Evolutionary conservation across 1,139 yeast species (phyloP).

Genomic region (Diutina pseudorugosa): DNA sequence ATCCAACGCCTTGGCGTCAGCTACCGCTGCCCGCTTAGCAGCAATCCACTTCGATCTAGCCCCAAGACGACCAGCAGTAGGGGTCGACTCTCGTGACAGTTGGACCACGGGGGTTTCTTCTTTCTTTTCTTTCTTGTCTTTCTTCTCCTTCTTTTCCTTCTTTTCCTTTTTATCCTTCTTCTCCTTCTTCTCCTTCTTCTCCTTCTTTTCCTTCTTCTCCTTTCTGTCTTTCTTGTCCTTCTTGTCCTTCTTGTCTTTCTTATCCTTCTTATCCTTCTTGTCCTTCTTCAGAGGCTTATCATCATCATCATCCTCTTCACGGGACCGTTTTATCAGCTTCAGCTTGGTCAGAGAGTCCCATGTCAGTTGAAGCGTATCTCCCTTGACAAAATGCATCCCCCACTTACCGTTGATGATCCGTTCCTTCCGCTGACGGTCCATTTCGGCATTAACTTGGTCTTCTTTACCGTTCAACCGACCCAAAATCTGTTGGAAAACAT

Average conservation of each 20-base stretch:
- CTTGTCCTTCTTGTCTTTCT: constrained; percentile 13
- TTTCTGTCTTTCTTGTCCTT: constrained; percentile 15
- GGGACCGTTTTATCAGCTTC: constrained; percentile 8
- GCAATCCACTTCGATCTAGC: constrained; percentile 78
- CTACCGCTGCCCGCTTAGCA: constrained; percentile 82
- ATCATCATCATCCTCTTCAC: constrained; percentile 19
- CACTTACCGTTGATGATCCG: constrained; percentile 64
- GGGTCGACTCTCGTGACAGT: constrained; percentile 8
- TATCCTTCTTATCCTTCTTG: constrained; percentile 13
- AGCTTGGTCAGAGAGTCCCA: constrained; percentile 50
- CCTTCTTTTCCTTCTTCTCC: constrained; percentile 18
- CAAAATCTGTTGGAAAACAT: constrained; percentile 80
- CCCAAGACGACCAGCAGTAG: constrained; percentile 52
- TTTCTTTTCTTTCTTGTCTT: constrained; percentile 11
- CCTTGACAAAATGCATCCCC: constrained; percentile 81
- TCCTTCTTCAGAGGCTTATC: constrained; percentile 6
- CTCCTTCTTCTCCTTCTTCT: background rate
- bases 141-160: constrained; percentile 13
- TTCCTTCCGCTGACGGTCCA: constrained; percentile 56
- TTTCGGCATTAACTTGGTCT: constrained; percentile 40
- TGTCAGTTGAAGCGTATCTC: constrained; percentile 73
- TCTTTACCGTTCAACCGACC: constrained; percentile 80
- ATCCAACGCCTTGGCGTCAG: constrained; percentile 78
- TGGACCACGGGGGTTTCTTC: constrained; percentile 7
- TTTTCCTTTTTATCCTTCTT: background rate